Percentiles rank a stretch among this genome's conserved stretches.
phyloP scores from a whole-genome alignment of 805 yeast genomes.

The Yamadazyma phyllophila region DNA sequence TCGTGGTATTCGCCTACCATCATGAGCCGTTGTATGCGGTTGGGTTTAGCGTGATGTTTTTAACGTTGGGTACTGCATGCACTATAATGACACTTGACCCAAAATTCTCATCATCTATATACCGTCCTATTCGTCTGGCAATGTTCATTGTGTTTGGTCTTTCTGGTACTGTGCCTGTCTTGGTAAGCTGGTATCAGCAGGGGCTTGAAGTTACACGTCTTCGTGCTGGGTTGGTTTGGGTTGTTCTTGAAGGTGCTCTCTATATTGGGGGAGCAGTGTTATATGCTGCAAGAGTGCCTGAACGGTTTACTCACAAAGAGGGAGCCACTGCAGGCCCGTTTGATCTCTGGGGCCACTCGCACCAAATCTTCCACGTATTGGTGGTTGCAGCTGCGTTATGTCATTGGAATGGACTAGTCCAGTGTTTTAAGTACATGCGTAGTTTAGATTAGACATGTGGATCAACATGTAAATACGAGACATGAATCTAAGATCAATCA shows the following conservation, averaged over 20 bases:
- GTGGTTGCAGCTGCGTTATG: slow-evolving; percentile 76
- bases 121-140: slow-evolving; percentile 73
- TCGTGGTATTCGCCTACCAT: slow-evolving; percentile 40
- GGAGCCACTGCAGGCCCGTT: slow-evolving; percentile 31
- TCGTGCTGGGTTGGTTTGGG: slow-evolving; percentile 59
- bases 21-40: slow-evolving; percentile 39
- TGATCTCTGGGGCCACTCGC: slow-evolving; percentile 78
- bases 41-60: slow-evolving; percentile 46
- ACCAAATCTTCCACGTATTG: slow-evolving; percentile 76
- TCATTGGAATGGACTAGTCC: slow-evolving; percentile 64
- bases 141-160: slow-evolving; percentile 82
- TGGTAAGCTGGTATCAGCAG: slow-evolving; percentile 46
- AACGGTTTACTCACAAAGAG: slow-evolving; percentile 43
- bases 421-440: slow-evolving; percentile 48
- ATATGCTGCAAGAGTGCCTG: slow-evolving; percentile 80
- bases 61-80: slow-evolving; percentile 59
- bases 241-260: slow-evolving; percentile 66
- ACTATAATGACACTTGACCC: slow-evolving; percentile 61
- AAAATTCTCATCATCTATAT: slow-evolving; percentile 63
- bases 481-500: too few species aligned
- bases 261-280: slow-evolving; percentile 78
- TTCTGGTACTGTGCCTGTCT: slow-evolving; percentile 70
- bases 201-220: slow-evolving; percentile 49
- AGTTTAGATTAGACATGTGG: background rate
- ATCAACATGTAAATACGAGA: too few species aligned